Percentiles rank a stretch among this genome's conserved stretches.
Conservation (phyloP, 345 rosid genomes). For the Noccaea bulbosa region DNA sequence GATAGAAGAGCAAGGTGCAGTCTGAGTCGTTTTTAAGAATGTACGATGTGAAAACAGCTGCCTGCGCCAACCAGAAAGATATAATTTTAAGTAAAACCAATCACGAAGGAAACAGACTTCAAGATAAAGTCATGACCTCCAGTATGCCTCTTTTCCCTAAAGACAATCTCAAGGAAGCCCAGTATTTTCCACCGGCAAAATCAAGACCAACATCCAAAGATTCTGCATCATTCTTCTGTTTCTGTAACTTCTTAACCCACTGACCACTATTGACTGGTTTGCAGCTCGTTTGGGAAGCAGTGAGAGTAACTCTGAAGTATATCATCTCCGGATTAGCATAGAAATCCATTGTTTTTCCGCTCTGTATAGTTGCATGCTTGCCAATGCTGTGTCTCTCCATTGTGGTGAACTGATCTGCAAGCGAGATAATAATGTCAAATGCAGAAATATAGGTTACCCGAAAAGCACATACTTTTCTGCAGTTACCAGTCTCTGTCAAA, state of each 20-base stretch:
- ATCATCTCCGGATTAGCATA: constrained; percentile 78
- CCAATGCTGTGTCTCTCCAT: constrained; percentile 53
- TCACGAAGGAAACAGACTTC: constrained; percentile 31
- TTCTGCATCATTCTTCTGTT: constrained; percentile 56
- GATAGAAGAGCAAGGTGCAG: constrained; percentile 56
- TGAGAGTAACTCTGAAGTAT: constrained; percentile 66
- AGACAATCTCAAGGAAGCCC: constrained; percentile 75
- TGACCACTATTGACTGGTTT: constrained; percentile 84
- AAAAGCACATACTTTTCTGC: constrained; percentile 38
- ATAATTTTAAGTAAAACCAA: constrained; percentile 26
- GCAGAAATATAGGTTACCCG: constrained; percentile 18
- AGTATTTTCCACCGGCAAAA: constrained; percentile 79
- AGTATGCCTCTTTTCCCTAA: constrained; percentile 82
- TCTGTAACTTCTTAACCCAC: constrained; percentile 80
- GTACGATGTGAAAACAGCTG: constrained; percentile 69
- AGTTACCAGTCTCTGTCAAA: constrained; percentile 74
- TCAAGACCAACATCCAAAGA: constrained; percentile 80
- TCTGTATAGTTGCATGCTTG: constrained; percentile 73
- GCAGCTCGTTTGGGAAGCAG: constrained; percentile 64
- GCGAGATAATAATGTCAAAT: constrained; percentile 46
- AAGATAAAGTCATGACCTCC: constrained; percentile 63
- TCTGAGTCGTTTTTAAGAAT: constrained; percentile 80
- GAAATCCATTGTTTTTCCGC: constrained; percentile 76
- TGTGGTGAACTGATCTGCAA: constrained; percentile 54
- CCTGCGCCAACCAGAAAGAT: constrained; percentile 56